phyloP scores from a whole-genome alignment of 768 basidiomycete species.

The Cantharellus anzutake region DNA sequence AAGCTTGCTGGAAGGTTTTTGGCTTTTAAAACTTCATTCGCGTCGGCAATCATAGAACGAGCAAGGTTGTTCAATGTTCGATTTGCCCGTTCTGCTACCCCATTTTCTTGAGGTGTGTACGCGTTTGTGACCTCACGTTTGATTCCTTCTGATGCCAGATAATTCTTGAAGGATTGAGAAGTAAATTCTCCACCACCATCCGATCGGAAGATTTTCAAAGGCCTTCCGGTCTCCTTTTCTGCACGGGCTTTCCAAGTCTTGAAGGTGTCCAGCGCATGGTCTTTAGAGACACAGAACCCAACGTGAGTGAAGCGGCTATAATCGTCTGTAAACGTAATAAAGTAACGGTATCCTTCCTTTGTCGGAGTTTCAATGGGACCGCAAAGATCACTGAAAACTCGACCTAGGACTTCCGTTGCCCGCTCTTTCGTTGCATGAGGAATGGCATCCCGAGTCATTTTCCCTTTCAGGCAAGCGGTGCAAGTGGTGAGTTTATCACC shows the following conservation, averaged over 20 bases:
- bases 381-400: background rate
- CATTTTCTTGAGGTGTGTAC: conserved; percentile 8
- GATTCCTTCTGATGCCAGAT: conserved; percentile 2
- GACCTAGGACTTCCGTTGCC: background rate
- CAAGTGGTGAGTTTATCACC: background rate
- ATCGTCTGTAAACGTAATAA: no score
- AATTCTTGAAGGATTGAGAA: background rate
- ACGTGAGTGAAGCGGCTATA: no score
- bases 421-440: background rate
- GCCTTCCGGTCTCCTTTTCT: conserved; percentile 1
- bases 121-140: conserved; percentile 1
- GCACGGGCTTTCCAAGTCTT: background rate
- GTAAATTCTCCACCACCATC: conserved; percentile 10
- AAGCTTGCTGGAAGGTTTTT: conserved; percentile 2
- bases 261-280: background rate
- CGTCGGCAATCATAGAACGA: background rate
- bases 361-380: no score
- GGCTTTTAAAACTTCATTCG: background rate
- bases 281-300: no score
- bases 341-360: no score
- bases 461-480: background rate
- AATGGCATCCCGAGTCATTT: background rate
- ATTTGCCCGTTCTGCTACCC: conserved; percentile 5
- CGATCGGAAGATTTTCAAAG: background rate
- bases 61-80: background rate